Evolutionary conservation across 2,329 filamentous ascomycete genomes (phyloP), one percentile per base, ranked within the genome.

Genomic region (Talaromyces sp.): DNA sequence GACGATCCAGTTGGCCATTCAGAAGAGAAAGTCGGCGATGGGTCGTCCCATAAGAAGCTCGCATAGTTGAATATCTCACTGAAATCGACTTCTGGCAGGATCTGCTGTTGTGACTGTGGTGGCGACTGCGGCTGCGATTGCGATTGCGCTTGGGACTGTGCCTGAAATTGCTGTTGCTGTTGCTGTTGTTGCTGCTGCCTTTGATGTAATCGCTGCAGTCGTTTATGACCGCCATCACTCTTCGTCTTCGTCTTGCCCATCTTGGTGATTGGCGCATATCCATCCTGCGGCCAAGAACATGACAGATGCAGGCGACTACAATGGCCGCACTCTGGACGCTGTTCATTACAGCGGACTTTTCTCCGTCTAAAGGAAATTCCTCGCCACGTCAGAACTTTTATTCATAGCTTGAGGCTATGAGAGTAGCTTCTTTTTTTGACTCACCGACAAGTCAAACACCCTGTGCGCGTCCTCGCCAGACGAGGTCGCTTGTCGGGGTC

Each of bases 301-400:
- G 83, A 77, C 26, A 84, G 72, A 61, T 80, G 80, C 54, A 83
- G 74, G 46, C 81, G 76, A 67, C 79, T 79, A 70, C 82, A 84
- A 66, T 83, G 81, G 56, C 74, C 78, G 67, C 82, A 84, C 19
- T 78, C 69, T 7, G 82, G 81, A 60, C 79, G 76, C 63, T 78
- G 76, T 70, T 84, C 81, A 65, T 83, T 80, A 67, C 81, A 84
- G 64, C 81, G 78, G 64, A 83, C 82, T 70, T 83, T 84, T 62
- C 80, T 75, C 41, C 80, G 79, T 63, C 79, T 81, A 62, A 54
- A 31, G n/a, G 14, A 38, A 2, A 38, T 35, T 35, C 21, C 5
- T 53, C 51, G 26, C 31, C 12, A 12, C 17, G 14, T 35, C 14
- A 35, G 17, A 38, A 6, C 17, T 6, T n/a, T 38, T 38, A 1